Evolutionary conservation across 768 basidiomycete species (phyloP).

Genomic region (Phlebiopsis gigantea): DNA sequence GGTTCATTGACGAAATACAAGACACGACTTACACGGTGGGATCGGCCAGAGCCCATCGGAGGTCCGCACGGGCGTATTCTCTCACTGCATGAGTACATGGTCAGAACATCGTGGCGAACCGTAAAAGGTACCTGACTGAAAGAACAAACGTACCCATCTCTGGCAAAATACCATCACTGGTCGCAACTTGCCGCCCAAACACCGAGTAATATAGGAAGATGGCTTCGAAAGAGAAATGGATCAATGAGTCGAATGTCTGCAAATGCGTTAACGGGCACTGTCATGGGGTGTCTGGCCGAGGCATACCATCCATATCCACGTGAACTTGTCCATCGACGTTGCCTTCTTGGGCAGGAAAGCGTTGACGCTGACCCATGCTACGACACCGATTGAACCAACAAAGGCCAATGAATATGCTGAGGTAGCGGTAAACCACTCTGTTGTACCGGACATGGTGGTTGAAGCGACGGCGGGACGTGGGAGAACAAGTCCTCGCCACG

Average conservation of each 20-base stretch:
- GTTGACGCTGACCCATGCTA: slow-evolving; percentile 51
- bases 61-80: slow-evolving; percentile 77
- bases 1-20: neutral
- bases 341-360: slow-evolving; percentile 59
- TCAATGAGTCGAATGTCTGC: slow-evolving; percentile 75
- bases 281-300: neutral
- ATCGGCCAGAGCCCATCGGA: slow-evolving; percentile 77
- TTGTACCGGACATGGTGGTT: slow-evolving; percentile 6
- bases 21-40: slow-evolving; percentile 36
- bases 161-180: slow-evolving; percentile 63
- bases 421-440: slow-evolving; percentile 26
- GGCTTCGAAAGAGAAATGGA: slow-evolving; percentile 76
- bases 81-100: slow-evolving; percentile 47
- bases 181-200: slow-evolving; percentile 69
- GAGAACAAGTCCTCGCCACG: neutral
- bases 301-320: slow-evolving; percentile 76
- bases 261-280: neutral
- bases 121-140: neutral
- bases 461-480: neutral
- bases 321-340: slow-evolving; percentile 56
- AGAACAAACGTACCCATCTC: slow-evolving; percentile 57
- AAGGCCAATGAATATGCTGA: slow-evolving; percentile 51
- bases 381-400: slow-evolving; percentile 43
- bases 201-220: slow-evolving; percentile 75
- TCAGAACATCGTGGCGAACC: neutral